Evolutionary conservation across 495 filamentous ascomycete species (phyloP), one percentile per base, ranked within the genome.

Genomic region (Penicillium parvum): DNA sequence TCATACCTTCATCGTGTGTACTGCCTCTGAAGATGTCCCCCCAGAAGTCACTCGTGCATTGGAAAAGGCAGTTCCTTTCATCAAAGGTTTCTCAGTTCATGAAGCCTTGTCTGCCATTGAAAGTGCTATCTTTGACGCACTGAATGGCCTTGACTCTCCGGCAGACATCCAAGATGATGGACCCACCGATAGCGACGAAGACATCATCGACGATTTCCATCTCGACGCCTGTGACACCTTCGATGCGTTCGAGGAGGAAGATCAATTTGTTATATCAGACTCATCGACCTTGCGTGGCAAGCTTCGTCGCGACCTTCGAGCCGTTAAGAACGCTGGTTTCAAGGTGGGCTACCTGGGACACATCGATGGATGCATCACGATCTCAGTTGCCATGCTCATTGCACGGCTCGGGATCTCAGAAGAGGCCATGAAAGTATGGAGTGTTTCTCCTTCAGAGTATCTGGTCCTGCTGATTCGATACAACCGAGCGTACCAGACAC

Each of bases 341-440:
- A 86, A 78, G 40, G 70, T 89, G n/a, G 87, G 86, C 3, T 68
- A 77, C 25, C 55, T 85, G 6, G 77, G 74, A 8, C 64, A 68
- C 7, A 55, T 78, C 7, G 53, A 69, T 4, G 78, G 73, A 26
- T 72, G 75, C 16, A 51, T 88, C 37, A 83, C 77, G 22, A 45
- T 95, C 5, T 84, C 83, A 0, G 74, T 84, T 7, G 71, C 73
- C 17, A 67, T 63, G 32, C 81, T 81, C 1, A 75, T 88, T 35
- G 64, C 68, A 0, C 85, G 84, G 47, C 74, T 96, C 2, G 82
- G 75, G 2, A 77, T 97, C 19, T 88, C 88, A 2, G 73, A 85
- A 19, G 86, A 90, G 47, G 84, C 79, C 1, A 73, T 85, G 63
- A 74, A 80, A 49, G 84, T 88, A 10, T 97, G 91, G 91, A 71